Conservation (phyloP, 2,329 filamentous ascomycete species). For the Drechslerella coelobrocha region DNA sequence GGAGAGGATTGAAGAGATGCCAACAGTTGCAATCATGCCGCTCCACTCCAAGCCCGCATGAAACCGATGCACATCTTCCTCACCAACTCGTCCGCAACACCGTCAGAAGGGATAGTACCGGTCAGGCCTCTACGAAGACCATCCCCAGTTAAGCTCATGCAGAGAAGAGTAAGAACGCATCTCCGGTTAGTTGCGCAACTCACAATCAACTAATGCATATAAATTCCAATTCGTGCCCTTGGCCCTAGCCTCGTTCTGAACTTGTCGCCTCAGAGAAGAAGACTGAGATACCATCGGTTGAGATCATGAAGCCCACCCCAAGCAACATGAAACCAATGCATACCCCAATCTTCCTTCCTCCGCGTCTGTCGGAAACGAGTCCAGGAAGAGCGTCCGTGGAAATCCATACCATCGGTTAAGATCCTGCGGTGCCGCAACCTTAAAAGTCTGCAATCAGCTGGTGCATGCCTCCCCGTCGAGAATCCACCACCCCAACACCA, state of each 20-base stretch:
- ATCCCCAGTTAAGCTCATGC: conserved; percentile 13
- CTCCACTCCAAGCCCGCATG: conserved; percentile 15
- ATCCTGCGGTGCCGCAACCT: conserved; percentile 22
- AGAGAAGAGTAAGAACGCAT: conserved; percentile 17
- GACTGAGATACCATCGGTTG: conserved; percentile 4
- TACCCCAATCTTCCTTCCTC: conserved; percentile 3
- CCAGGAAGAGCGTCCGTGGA: conserved; percentile 1
- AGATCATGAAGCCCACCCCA: conserved; percentile 15
- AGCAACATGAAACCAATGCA: conserved; percentile 13
- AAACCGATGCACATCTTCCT: conserved; percentile 25
- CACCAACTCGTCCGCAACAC: conserved; percentile 19
- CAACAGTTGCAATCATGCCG: conserved; percentile 24
- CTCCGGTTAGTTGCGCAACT: background rate
- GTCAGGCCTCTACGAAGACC: conserved; percentile 15
- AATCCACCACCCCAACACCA: conserved; percentile 30
- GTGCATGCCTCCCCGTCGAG: conserved; percentile 20
- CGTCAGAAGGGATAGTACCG: background rate
- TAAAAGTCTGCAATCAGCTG: conserved; percentile 19
- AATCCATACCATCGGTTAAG: conserved; percentile 20
- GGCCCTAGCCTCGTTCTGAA: conserved; percentile 7
- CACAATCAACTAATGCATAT: conserved; percentile 30
- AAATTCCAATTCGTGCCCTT: background rate
- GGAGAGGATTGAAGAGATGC: conserved; percentile 18
- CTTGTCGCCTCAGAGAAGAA: background rate
- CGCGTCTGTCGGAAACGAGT: conserved; percentile 7